Evolutionary conservation across 208 protist genomes (phyloP), one percentile per base, ranked within the genome.

Genomic region (Baffinella frigidus): DNA sequence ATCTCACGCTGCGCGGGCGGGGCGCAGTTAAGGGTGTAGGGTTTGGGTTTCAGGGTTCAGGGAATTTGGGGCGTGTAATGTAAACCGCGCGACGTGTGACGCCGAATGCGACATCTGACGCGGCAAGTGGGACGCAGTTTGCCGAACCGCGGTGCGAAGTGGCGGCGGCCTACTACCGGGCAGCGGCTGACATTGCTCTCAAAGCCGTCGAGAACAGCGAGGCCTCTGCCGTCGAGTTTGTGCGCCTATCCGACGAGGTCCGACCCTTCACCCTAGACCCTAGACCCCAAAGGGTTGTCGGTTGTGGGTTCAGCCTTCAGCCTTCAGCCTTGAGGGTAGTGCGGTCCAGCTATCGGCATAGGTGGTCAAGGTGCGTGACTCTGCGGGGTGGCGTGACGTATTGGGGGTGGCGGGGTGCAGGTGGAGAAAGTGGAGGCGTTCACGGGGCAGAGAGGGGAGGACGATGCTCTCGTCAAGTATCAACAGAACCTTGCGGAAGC

Each of bases 201-300:
- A 20, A n/a, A 64, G 56, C 20, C 56, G 24, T 64, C n/a, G 56
- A 64, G 56, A 30, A 20, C n/a, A 20, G 35, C 30, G n/a, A 77
- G 11, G 71, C 71, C 27, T 11, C 38, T 20, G 64, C 62, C 10
- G 83, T 72, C 9, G 83, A 90, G 83, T 90, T 90, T 30, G 64
- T 90, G 33, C 83, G 83, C 33, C 83, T 90, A 0, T 67, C 83
- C 5, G 36, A 90, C 62, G 83, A 90, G 56, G 56, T 90, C 48
- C 48, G 11, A 7, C 48, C 17, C 7, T 56, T 7, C 48, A 56
- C 48, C 48, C 11, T 56, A 56, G 7, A 56, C 48, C 48, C 17
- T 24, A 24, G 11, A 7, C 48, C 48, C 48, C 48, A 7, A 56
- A 24, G 48, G 11, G 48, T 17, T 17, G 48, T 56, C n/a, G n/a